These are phyloP conservation scores for Lepidium didymum DNA, from an alignment of 345 rosid genomes.

Conservation along the genomic window DNA sequence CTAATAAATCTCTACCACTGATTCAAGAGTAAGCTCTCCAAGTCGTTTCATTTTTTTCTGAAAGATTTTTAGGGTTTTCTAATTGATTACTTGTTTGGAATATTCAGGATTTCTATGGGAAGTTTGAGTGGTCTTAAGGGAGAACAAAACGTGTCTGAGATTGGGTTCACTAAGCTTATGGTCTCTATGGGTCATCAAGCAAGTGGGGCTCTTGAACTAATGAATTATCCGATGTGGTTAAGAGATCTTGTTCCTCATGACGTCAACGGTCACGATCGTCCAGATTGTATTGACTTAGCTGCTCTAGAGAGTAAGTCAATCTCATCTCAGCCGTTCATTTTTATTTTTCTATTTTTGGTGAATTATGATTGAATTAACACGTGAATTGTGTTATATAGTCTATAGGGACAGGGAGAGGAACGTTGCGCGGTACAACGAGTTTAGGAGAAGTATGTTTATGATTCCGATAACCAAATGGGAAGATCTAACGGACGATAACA, in stretches of 20 bases:
- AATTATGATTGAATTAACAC: neutral
- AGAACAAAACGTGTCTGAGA: constrained; percentile 26
- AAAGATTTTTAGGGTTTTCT: neutral
- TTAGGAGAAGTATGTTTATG: constrained; percentile 37
- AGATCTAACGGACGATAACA: constrained; percentile 50
- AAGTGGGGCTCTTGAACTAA: constrained; percentile 43
- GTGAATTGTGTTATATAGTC: constrained; percentile 22
- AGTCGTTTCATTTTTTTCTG: neutral
- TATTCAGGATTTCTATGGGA: constrained; percentile 29
- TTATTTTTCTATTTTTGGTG: neutral
- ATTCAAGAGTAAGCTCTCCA: constrained; percentile 16
- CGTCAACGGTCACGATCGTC: constrained; percentile 36
- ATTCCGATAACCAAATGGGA: constrained; percentile 53
- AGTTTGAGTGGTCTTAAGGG: constrained; percentile 39
- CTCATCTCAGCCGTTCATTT: neutral
- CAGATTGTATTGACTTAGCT: constrained; percentile 42
- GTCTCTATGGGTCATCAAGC: constrained; percentile 77
- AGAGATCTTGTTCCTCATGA: constrained; percentile 39
- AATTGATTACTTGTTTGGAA: too few species aligned
- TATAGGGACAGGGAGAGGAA: constrained; percentile 60
- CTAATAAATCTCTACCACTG: constrained; percentile 40
- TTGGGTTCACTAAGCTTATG: constrained; percentile 39
- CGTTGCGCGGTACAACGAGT: constrained; percentile 51
- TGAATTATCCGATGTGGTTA: constrained; percentile 54
- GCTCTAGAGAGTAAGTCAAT: constrained; percentile 47